Evolutionary conservation across 306 rosid species (phyloP), one percentile per base, ranked within the genome.

Genomic region (Vachellia collinsii): DNA sequence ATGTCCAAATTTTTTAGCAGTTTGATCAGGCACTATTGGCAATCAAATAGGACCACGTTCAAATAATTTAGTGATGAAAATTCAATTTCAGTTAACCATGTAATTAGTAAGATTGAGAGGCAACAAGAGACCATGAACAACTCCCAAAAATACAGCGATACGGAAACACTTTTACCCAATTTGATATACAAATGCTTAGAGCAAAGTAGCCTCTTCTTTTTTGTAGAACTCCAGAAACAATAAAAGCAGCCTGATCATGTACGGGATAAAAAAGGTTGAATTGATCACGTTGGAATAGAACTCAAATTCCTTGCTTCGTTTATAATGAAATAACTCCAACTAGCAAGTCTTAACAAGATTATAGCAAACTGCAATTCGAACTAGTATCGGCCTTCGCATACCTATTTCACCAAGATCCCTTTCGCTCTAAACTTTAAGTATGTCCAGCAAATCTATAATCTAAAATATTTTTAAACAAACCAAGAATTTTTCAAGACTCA

Each of bases 1-100:
- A 29, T 29, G 2, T 29, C 22, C 20, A 34, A 63, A 22, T 37
- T 17, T 25, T 73, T 47, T 4, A 80, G 48, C 77, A 70, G 53
- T 64, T 44, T 3, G 77, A 78, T 87, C 61, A 47, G 13, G 50
- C 50, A 63, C 36, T 23, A 74, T 9, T 51, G 70, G 76, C 75
- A 77, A 80, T 51, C 53, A 87, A 65, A 63, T 11, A 76, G 47
- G 46, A 39, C 72, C 69, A 74, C 11, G 7, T 67, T 68, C 17
- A 59, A 66, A 81, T 54, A 20, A 61, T 74, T 14, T 58, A 19
- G 20, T 63, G 11, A 70, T 56, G 80, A 72, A 34, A 81, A 64
- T n/a, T 44, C 39, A 78, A 39, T 54, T 5, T 20, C 65, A 67
- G 42, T 42, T 19, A 50, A 77, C 75, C 58, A 20, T 51, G n/a